Conservation (phyloP, 1,284 basidiomycete genomes). For the Hymenochaete sp. region DNA sequence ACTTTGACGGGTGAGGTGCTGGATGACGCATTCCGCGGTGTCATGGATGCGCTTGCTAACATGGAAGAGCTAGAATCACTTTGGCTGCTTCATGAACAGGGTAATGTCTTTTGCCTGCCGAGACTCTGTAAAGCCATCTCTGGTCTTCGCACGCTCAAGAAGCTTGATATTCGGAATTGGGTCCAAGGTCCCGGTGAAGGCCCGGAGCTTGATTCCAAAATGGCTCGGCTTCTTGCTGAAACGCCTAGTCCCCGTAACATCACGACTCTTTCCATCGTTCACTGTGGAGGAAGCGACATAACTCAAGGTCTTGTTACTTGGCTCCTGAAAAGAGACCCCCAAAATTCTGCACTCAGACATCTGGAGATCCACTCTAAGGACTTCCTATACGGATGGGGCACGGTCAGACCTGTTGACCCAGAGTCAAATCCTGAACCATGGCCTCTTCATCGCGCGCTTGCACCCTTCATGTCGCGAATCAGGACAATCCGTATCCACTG, state of each 20-base stretch:
- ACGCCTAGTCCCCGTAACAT: no score
- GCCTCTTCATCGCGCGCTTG: not conserved
- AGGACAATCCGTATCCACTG: conserved; percentile 2
- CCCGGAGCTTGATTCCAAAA: no score
- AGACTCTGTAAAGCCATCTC: not conserved
- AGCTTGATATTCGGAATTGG: conserved; percentile 1
- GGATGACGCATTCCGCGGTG: not conserved
- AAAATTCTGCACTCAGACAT: no score
- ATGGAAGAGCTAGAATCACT: not conserved
- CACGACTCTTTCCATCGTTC: no score
- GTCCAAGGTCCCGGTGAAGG: not conserved
- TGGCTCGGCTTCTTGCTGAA: no score
- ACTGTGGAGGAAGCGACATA: no score
- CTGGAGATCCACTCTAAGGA: no score
- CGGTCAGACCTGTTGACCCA: no score
- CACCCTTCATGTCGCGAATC: not conserved
- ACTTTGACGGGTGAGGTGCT: no score
- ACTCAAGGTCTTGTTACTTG: no score
- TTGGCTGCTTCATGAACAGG: not conserved
- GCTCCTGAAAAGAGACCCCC: no score
- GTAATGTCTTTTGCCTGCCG: not conserved
- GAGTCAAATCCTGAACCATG: not conserved
- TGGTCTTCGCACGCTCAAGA: not conserved
- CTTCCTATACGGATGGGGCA: no score
- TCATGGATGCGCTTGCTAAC: not conserved